Evolutionary conservation across 2,329 filamentous ascomycete species (phyloP), one percentile per base, ranked within the genome.

Genomic region (Trichoderma asperellum): DNA sequence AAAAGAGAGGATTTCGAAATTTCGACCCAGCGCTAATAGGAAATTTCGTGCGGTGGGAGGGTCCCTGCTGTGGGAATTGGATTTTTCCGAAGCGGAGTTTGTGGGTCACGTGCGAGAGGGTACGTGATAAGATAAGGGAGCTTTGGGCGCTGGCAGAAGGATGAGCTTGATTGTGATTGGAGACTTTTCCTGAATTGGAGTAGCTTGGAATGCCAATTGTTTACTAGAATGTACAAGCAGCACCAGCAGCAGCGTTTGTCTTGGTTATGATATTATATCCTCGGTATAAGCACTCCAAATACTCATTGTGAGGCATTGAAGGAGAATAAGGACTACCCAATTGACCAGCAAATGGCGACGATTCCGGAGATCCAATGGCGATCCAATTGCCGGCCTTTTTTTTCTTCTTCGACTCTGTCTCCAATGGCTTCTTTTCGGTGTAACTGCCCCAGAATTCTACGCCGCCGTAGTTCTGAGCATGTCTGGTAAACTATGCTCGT

Each of bases 61-160:
- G 62, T n/a, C 49, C 55, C 16, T 24, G 47, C 32, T 35, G 62
- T 34, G 47, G 71, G 61, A 70, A 71, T 70, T 59, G 61, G 70
- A 71, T 70, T 59, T 71, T 75, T 74, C 70, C 40, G 69, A 69
- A n/a, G 43, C 29, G 43, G 70, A 71, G 5, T 37, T 75, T 76
- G 75, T 74, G 74, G 72, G 75, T 78, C 76, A 78, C 76, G 76
- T 78, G 76, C 70, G 5, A 14, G 59, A 75, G 73, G 76, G 74
- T 76, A 75, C 55, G 65, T 40, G 69, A 70, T 59, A 68, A 68
- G 37, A 49, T 57, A 55, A 35, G 34, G n/a, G 24, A 24, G 47
- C 8, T 49, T 4, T 10, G 0, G 2, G 43, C 4, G 49, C 12
- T 55, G 34, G 11, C 14, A 43, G 18, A n/a, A 7, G 35, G 2